phyloP scores from a whole-genome alignment of 164 flowering plant genomes.

The Echeveria elegans region DNA sequence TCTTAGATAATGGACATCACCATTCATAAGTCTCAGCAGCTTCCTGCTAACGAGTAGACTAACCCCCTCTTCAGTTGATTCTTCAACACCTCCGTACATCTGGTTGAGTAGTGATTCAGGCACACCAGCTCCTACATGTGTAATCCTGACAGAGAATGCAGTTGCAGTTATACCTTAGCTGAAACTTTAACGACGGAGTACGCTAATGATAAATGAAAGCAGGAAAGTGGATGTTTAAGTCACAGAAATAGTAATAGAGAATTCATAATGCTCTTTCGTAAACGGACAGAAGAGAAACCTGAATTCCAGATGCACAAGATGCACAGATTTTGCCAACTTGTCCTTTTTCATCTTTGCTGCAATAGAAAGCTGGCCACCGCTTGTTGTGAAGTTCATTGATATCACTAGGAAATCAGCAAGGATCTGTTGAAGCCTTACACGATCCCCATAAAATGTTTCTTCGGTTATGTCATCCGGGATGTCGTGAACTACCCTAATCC shows the following conservation, averaged over 20 bases:
- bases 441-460: conserved; percentile 74
- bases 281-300: conserved; percentile 37
- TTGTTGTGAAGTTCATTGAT: conserved; percentile 56
- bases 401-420: conserved; percentile 66
- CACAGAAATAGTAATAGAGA: background rate
- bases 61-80: conserved; percentile 62
- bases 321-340: conserved; percentile 58
- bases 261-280: background rate
- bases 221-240: background rate
- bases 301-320: conserved; percentile 69
- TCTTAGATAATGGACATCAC: conserved; percentile 72
- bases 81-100: conserved; percentile 60
- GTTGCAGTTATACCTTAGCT: background rate
- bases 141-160: conserved; percentile 37
- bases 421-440: conserved; percentile 87
- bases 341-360: conserved; percentile 46
- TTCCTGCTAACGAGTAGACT: conserved; percentile 70
- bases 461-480: conserved; percentile 31
- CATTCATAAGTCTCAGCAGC: conserved; percentile 82
- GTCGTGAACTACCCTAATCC: conserved; percentile 44
- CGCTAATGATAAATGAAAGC: no score
- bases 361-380: conserved; percentile 54
- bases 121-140: conserved; percentile 61
- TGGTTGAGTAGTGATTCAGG: conserved; percentile 71
- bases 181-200: no score